Base-by-base conservation (phyloP, 1,284 basidiomycete species). In the Ceratobasidium sp. region DNA sequence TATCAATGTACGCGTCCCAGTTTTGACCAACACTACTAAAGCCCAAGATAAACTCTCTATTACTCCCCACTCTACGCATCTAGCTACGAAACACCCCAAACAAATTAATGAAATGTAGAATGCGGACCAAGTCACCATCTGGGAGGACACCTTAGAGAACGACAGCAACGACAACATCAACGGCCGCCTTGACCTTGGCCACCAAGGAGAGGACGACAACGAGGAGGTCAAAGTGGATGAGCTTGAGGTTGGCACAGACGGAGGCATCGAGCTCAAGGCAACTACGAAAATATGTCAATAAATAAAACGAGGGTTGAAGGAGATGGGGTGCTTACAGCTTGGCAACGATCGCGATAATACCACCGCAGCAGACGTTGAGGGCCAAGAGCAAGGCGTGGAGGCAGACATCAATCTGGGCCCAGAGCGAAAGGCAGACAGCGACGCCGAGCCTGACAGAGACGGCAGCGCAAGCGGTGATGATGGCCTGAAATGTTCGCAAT, bases 351-450 rank as follows among this genome's bases (percentile, higher is more conserved):
- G 32, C 13, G 57, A 61, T 56, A 44, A 73, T 19, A 44, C 70
- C 70, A 25, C 29, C 44, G 13, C 62, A 2, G 70, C 70, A 73
- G 29, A 62, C 43, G 44, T 73, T 52, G 44, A 73, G 57, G 1
- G 54, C 59, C 40, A 73, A 40, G 25, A 62, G 25, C 9, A 73
- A 29, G 46, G 51, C 44, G 22, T 62, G 56, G 22, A 73, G 11
- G 44, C 44, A 49, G 19, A 73, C 43, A 22, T 73, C 70, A 19
- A 71, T 43, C 34, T 46, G 43, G 19, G 44, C 44, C 34, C 34
- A 43, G 44, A 66, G 44, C 6, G 40, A 46, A 4, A 66, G 11
- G 64, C 43, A 66, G 4, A 66, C 44, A 34, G 34, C 15, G 44
- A 66, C n/a, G 1, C 64, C 64, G 22, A 67, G 65, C 29, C 22